Base-by-base conservation (phyloP, 1,139 yeast species). In the Debaryomyces singareniensis region DNA sequence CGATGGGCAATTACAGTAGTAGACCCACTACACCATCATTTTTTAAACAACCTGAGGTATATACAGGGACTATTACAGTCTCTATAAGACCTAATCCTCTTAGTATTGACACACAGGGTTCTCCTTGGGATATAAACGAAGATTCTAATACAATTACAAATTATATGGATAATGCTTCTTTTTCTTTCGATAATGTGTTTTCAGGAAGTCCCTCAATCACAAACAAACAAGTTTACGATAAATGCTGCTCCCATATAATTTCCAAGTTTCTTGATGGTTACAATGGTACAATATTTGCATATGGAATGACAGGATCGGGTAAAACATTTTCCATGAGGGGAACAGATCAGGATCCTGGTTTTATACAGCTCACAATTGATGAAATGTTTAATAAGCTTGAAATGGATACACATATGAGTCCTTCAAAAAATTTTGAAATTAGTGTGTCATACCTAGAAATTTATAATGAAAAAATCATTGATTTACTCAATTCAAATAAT, bases 251-350 rank as follows among this genome's bases (percentile, higher is more conserved):
- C 18, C 75, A 74, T 2, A 61, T 86, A 26, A 78, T 89, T 2
- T 58, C 67, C 15, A 74, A 78, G 37, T 78, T 85, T 34, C 40
- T 56, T 26, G 78, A 79, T 21, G 96, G 96, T 0, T 87, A 63
- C 51, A 86, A 87, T 48, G 94, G 91, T 6, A 89, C 96, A 0
- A 78, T 89, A 1, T 86, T 89, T 54, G 95, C 96, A 2, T 86
- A 87, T 49, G 95, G 96, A 29, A 84, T 84, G 89, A 86, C 97
- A 0, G 97, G 97, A 0, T 85, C 96, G 1, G 97, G 97, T 20
- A 89, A 89, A 52, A 89, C 97, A 0, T 82, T 75, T 49, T 80
- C 94, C 3, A 86, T 89, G 96, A 82, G 82, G 40, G 96, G 96
- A 20, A 62, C 70, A 9, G 63, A 58, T 0, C 42, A 50, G 1